Evolutionary conservation across 768 basidiomycete species (phyloP).

Genomic region (Russula emetica): DNA sequence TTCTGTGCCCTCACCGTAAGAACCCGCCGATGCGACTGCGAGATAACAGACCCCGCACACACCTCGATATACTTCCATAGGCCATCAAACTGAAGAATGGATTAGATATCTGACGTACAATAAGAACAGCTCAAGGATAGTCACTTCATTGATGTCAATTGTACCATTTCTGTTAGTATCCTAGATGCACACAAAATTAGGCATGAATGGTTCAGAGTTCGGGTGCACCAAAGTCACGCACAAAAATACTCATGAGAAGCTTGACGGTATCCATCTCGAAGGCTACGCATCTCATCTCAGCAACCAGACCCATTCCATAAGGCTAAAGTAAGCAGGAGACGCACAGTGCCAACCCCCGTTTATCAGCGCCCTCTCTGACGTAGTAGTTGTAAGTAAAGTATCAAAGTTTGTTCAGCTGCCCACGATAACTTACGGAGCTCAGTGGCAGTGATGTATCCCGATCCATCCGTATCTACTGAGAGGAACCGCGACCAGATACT

Average conservation of each 20-base stretch:
- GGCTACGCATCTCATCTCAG: constrained; percentile 38
- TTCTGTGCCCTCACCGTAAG: constrained; percentile 40
- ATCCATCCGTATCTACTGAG: constrained; percentile 64
- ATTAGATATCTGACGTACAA: constrained; percentile 5
- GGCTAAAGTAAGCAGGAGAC: constrained; percentile 32
- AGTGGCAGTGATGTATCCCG: constrained; percentile 56
- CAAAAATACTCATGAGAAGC: constrained; percentile 78
- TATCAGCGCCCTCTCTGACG: constrained; percentile 45
- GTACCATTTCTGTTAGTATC: constrained; percentile 74
- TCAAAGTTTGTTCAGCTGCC: not conserved
- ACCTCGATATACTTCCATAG: constrained; percentile 81
- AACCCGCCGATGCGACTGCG: not conserved
- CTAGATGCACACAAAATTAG: constrained; percentile 29
- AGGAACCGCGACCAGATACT: constrained; percentile 74
- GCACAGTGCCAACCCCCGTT: constrained; percentile 74
- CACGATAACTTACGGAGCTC: constrained; percentile 59
- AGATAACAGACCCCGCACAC: constrained; percentile 1
- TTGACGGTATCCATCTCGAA: constrained; percentile 87
- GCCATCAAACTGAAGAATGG: constrained; percentile 51
- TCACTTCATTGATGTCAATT: constrained; percentile 73
- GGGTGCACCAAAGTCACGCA: constrained; percentile 35
- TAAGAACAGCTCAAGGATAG: not conserved
- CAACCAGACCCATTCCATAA: not conserved
- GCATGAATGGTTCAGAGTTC: not conserved
- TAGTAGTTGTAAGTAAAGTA: not conserved